phyloP scores from a whole-genome alignment of 2,329 filamentous ascomycete genomes.

The Ophiostoma himal-ulmi region DNA sequence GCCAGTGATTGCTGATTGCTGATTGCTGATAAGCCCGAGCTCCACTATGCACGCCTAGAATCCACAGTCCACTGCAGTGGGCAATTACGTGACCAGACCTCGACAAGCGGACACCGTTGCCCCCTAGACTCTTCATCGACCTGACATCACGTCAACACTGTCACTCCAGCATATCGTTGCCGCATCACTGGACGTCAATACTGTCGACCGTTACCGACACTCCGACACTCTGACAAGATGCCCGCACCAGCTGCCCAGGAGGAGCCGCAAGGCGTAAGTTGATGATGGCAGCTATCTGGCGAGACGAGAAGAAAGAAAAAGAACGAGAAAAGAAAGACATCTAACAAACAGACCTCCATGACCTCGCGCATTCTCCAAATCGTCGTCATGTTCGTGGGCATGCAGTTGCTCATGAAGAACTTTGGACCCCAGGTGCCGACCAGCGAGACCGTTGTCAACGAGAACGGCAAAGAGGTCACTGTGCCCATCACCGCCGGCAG shows the following conservation, averaged over 20 bases:
- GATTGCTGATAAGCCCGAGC: neutral
- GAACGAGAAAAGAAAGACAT: neutral
- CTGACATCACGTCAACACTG: neutral
- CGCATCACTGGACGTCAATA: neutral
- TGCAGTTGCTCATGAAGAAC: slow-evolving; percentile 54
- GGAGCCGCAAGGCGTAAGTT: slow-evolving; percentile 14
- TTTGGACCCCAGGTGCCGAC: slow-evolving; percentile 39
- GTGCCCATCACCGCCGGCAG: slow-evolving; percentile 49
- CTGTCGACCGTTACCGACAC: neutral
- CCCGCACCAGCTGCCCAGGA: slow-evolving; percentile 1
- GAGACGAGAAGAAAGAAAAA: neutral
- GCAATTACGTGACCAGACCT: neutral
- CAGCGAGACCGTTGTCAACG: slow-evolving; percentile 43
- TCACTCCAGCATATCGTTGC: neutral
- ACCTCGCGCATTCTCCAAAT: slow-evolving; percentile 47
- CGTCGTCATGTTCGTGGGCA: slow-evolving; percentile 51
- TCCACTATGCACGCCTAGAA: neutral
- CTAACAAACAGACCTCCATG: slow-evolving; percentile 30
- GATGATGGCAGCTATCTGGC: neutral
- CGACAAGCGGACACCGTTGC: slow-evolving; percentile 1
- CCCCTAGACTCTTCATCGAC: neutral
- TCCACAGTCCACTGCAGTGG: neutral
- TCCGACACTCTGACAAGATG: neutral
- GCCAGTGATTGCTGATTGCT: neutral
- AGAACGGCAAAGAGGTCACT: slow-evolving; percentile 48